Evolutionary conservation across 1,139 yeast genomes (phyloP), one percentile per base, ranked within the genome.

Genomic region (Saccharomyces pastorianus): DNA sequence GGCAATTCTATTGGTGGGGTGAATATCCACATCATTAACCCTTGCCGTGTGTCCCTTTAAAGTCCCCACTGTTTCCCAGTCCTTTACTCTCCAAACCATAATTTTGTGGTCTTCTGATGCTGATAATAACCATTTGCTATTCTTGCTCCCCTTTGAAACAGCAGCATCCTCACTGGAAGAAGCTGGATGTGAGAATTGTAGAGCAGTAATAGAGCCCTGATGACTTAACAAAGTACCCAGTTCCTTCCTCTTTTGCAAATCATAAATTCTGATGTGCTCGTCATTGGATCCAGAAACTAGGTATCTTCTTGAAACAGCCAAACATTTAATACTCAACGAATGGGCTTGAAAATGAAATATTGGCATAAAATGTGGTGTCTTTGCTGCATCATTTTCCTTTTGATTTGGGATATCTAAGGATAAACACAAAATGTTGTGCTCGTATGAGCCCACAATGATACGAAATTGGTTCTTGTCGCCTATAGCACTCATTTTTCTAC

Each of bases 261-360:
- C 99, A 68, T 95, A 93, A 34, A 93, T 87, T 64, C 96, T 82
- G 58, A 93, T 91, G 68, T 90, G 96, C 70, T 95, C 99, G 69
- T 93, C 99, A 68, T 91, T 91, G 4, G 96, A 85, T 5, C 99
- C 99, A 3, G 96, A 87, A 3, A 89, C 97, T 53, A 93, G 75
- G 67, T 89, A 91, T 63, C 97, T 77, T 63, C 83, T 86, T 28
- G 95, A 89, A 31, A 84, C 76, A 59, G 93, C 97, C 60, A 93
- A 77, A 51, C 95, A 80, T 69, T 91, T 84, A 56, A 93, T 88
- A 32, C 96, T 87, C 55, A 89, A 79, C 0, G 96, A 78, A 71
- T 93, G 99, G 1, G 99, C 96, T 62, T 93, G 89, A 71, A 93
- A 93, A 70, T 93, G 98, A 76, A 93, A 93, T 48, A 95, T 83